Evolutionary conservation across 768 basidiomycete species (phyloP).

Genomic region (Boletus rubescentipes): DNA sequence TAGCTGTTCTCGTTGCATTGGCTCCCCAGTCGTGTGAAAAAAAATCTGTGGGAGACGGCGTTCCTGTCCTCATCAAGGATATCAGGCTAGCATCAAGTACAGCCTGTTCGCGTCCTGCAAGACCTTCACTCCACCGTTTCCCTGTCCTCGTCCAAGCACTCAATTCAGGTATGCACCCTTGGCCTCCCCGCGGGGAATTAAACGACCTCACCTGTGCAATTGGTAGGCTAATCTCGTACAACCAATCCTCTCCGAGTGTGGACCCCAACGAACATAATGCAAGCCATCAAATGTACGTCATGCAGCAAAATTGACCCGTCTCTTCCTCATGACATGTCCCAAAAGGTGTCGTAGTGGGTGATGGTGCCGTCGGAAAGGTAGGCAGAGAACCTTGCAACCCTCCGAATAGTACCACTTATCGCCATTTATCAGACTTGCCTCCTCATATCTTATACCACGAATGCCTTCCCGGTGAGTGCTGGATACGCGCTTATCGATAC

Average conservation of each 20-base stretch:
- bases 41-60: constrained; percentile 12
- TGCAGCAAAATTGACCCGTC: constrained; percentile 7
- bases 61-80: constrained; percentile 27
- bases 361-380: constrained; percentile 98
- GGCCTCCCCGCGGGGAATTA: not conserved
- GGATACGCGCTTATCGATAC: constrained; percentile 13
- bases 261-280: constrained; percentile 49
- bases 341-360: constrained; percentile 94
- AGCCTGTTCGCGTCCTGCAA: constrained; percentile 16
- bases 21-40: constrained; percentile 24
- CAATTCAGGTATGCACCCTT: constrained; percentile 4
- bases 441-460: constrained; percentile 98
- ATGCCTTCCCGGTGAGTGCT: constrained; percentile 84
- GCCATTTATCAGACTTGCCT: constrained; percentile 77
- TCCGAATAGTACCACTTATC: constrained; percentile 13
- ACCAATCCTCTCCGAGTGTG: constrained; percentile 8
- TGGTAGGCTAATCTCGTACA: constrained; percentile 19
- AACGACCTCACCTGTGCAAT: constrained; percentile 10
- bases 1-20: no score
- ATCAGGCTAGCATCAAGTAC: constrained; percentile 30
- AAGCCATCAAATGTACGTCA: constrained; percentile 87
- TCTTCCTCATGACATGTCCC: constrained; percentile 32
- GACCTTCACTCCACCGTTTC: not conserved
- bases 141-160: not conserved
- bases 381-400: constrained; percentile 26